Percentiles rank a stretch among this genome's conserved stretches.
Conservation (phyloP, 306 rosid genomes). For the Neltuma alba region DNA sequence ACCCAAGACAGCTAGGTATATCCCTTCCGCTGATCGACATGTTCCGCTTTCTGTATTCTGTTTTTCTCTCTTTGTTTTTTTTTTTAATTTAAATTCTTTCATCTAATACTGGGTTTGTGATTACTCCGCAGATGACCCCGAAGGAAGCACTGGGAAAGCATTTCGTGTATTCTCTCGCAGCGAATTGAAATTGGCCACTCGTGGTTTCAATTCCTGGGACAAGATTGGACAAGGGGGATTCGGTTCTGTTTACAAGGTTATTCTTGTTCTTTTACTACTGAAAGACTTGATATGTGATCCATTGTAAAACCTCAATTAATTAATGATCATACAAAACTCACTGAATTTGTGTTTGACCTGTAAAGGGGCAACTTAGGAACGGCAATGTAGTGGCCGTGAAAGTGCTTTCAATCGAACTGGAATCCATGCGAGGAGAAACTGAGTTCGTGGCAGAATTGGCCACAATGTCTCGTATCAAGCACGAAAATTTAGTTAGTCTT, state of each 20-base stretch:
- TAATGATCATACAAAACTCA: background rate
- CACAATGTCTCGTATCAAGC: slow-evolving; percentile 60
- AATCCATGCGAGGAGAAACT: slow-evolving; percentile 78
- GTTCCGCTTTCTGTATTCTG: background rate
- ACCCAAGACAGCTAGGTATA: slow-evolving; percentile 44
- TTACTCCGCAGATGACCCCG: slow-evolving; percentile 35
- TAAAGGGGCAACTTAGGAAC: slow-evolving; percentile 66
- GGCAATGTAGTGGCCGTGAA: slow-evolving; percentile 69
- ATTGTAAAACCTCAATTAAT: background rate
- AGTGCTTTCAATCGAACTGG: slow-evolving; percentile 67
- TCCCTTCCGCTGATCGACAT: background rate
- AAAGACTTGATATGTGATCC: background rate
- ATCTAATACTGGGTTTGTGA: slow-evolving; percentile 6
- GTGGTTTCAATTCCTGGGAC: slow-evolving; percentile 51
- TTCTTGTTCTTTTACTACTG: background rate
- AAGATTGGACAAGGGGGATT: slow-evolving; percentile 81
- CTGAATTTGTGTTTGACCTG: slow-evolving; percentile 28
- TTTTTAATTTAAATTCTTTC: background rate
- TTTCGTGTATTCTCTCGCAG: slow-evolving; percentile 60
- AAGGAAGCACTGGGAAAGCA: slow-evolving; percentile 29
- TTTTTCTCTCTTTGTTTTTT: background rate
- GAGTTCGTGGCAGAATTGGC: slow-evolving; percentile 77
- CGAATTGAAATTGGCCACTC: slow-evolving; percentile 69
- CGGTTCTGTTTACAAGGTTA: slow-evolving; percentile 77
- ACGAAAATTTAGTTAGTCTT: slow-evolving; percentile 71